These are phyloP conservation scores for Macrolepiota albuminosa DNA, from an alignment of 768 basidiomycete genomes.

Conservation along the genomic window DNA sequence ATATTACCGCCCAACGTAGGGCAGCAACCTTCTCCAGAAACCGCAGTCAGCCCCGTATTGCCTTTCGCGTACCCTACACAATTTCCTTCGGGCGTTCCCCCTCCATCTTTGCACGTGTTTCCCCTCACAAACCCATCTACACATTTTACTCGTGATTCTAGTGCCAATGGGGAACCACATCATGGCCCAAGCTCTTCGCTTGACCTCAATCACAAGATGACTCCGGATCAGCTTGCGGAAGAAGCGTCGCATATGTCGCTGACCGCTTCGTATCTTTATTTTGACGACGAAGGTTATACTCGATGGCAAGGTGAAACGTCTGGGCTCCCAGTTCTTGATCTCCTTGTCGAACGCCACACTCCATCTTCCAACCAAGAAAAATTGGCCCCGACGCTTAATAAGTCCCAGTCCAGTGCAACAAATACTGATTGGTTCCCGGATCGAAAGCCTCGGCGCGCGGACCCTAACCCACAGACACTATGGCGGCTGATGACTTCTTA, in stretches of 20 bases:
- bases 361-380: constrained; percentile 26
- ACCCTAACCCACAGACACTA: constrained; percentile 80
- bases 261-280: constrained; percentile 78
- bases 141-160: constrained; percentile 54
- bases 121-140: constrained; percentile 80
- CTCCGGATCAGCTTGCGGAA: constrained; percentile 45
- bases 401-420: constrained; percentile 26
- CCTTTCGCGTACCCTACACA: constrained; percentile 27
- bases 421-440: constrained; percentile 78
- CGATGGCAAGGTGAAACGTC: constrained; percentile 93
- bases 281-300: constrained; percentile 84
- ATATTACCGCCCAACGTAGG: constrained; percentile 27
- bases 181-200: constrained; percentile 38
- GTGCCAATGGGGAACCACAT: constrained; percentile 36
- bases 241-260: constrained; percentile 61
- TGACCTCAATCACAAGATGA: constrained; percentile 25
- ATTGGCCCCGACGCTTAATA: constrained; percentile 19
- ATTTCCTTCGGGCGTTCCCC: constrained; percentile 57
- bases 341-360: constrained; percentile 70
- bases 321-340: constrained; percentile 82
- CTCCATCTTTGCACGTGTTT: constrained; percentile 71
- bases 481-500: constrained; percentile 87
- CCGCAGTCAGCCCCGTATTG: constrained; percentile 20
- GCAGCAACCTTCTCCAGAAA: constrained; percentile 23
- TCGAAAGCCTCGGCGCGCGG: constrained; percentile 64